phyloP scores from a whole-genome alignment of 139 green algal genomes.

The Astrephomene gubernaculifera region DNA sequence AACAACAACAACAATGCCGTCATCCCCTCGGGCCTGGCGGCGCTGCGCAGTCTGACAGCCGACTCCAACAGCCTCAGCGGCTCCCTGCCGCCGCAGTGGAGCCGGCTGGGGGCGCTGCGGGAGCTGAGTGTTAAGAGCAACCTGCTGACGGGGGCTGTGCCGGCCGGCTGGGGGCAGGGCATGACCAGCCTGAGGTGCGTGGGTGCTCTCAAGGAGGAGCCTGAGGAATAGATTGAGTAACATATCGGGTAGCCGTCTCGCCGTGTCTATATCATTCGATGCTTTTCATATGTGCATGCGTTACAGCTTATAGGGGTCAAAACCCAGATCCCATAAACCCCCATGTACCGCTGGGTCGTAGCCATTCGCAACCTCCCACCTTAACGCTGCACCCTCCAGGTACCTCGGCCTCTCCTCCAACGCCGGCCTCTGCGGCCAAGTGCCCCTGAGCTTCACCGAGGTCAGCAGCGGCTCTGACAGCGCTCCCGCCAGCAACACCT shows the following conservation, averaged over 20 bases:
- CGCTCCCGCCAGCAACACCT: no score
- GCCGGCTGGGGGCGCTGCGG: slow-evolving; percentile 1
- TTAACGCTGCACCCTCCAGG: no score
- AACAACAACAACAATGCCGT: neutral
- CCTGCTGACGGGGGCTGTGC: neutral
- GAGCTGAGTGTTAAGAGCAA: slow-evolving; percentile 28
- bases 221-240: no score
- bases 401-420: slow-evolving; percentile 14
- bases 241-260: no score
- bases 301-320: no score
- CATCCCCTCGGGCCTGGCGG: neutral
- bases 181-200: slow-evolving; percentile 32
- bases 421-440: neutral
- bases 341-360: no score
- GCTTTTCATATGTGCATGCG: no score
- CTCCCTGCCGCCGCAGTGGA: neutral
- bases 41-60: neutral
- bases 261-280: no score
- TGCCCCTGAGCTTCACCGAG: neutral
- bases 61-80: slow-evolving; percentile 27
- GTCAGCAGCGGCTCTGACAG: neutral
- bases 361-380: no score
- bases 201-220: no score
- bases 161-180: neutral
- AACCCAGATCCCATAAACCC: no score